Conservation (phyloP, 2,329 filamentous ascomycete species). For the Zymoseptoria passerinii region DNA sequence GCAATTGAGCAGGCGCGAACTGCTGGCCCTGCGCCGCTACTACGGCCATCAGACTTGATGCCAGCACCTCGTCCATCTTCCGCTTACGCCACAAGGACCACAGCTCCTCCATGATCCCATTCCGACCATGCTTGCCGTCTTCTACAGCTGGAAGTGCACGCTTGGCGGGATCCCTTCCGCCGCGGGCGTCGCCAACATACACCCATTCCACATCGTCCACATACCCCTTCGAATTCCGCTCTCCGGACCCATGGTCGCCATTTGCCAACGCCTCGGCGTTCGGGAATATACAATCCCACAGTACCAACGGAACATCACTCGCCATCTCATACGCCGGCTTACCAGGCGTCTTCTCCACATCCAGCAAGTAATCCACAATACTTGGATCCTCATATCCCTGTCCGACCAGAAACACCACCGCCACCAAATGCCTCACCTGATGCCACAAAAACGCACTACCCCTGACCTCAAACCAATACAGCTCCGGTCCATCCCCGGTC, state of each 20-base stretch:
- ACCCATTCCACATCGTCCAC: conserved; percentile 67
- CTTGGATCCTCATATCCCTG: conserved; percentile 74
- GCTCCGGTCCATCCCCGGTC: conserved; percentile 31
- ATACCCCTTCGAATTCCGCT: conserved; percentile 31
- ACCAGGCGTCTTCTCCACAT: conserved; percentile 61
- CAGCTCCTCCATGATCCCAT: conserved; percentile 62
- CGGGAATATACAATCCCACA: conserved; percentile 94
- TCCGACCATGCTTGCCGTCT: conserved; percentile 54
- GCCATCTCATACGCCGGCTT: conserved; percentile 87
- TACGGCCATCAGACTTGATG: conserved; percentile 62
- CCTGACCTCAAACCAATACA: conserved; percentile 82
- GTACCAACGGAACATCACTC: conserved; percentile 76
- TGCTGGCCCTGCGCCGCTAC: conserved; percentile 36
- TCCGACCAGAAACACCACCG: conserved; percentile 82
- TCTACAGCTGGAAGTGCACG: conserved; percentile 32
- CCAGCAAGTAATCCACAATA: conserved; percentile 65
- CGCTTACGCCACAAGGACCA: conserved; percentile 77
- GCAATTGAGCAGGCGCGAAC: neutral
- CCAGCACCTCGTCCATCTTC: conserved; percentile 85
- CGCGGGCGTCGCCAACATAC: conserved; percentile 59
- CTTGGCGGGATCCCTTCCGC: conserved; percentile 28
- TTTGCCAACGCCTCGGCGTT: conserved; percentile 34
- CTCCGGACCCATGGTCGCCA: conserved; percentile 26
- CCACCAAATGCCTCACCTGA: conserved; percentile 92
- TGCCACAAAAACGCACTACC: conserved; percentile 96